Conservation (phyloP, 1,139 yeast genomes). For the Yamadazyma blattariae region DNA sequence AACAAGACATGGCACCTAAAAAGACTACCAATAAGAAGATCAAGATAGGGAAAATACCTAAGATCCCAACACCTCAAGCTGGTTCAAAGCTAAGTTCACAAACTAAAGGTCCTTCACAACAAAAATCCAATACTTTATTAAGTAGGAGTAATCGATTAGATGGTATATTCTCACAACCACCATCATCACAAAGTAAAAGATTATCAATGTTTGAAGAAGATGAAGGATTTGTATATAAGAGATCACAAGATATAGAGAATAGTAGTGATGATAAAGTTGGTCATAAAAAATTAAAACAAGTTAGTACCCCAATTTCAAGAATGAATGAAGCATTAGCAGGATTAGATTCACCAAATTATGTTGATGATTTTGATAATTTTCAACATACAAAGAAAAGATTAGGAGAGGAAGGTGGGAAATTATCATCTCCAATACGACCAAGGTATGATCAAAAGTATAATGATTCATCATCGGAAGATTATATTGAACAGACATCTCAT, state of each 20-base stretch:
- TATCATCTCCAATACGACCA: constrained; percentile 26
- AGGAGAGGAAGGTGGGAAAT: constrained; percentile 13
- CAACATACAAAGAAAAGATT: constrained; percentile 1
- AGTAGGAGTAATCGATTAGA: constrained; percentile 25
- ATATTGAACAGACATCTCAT: constrained; percentile 31
- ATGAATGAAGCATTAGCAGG: constrained; percentile 26
- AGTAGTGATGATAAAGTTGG: constrained; percentile 8
- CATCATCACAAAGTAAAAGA: constrained; percentile 7
- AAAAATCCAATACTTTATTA: not conserved
- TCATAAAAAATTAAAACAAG: constrained; percentile 14
- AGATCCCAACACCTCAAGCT: constrained; percentile 2
- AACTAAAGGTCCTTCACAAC: constrained; percentile 1
- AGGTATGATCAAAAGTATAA: constrained; percentile 10
- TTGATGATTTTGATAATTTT: constrained; percentile 15
- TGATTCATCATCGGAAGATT: constrained; percentile 19
- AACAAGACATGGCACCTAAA: constrained; percentile 13
- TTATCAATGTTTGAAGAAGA: constrained; percentile 35
- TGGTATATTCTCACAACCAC: constrained; percentile 20
- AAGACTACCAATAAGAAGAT: constrained; percentile 6
- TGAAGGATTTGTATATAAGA: constrained; percentile 43
- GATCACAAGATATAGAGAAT: constrained; percentile 19
- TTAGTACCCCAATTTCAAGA: constrained; percentile 26
- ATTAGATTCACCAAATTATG: constrained; percentile 14
- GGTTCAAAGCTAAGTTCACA: constrained; percentile 1
- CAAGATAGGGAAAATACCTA: constrained; percentile 1